Conservation (phyloP, 768 basidiomycete genomes). For the Guyanaporus albipodus region DNA sequence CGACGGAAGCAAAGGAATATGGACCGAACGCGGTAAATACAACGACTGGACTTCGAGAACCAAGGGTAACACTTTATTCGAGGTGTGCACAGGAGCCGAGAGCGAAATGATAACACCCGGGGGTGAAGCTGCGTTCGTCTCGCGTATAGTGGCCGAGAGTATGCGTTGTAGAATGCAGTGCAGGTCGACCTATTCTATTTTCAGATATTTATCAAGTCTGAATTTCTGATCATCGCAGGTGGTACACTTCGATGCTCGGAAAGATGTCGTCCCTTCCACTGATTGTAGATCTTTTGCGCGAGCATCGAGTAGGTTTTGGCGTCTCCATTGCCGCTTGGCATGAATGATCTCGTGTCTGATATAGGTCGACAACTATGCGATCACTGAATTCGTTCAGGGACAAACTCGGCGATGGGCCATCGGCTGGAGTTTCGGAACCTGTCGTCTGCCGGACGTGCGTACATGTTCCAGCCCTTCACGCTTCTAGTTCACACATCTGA, state of each 20-base stretch:
- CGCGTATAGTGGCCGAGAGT: constrained; percentile 75
- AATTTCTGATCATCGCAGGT: constrained; percentile 35
- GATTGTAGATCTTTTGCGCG: constrained; percentile 54
- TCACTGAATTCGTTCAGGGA: constrained; percentile 82
- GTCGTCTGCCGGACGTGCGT: constrained; percentile 76
- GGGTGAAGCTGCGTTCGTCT: constrained; percentile 80
- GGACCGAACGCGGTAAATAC: constrained; percentile 65
- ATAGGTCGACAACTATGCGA: constrained; percentile 82
- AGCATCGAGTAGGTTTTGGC: constrained; percentile 37
- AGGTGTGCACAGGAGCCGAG: constrained; percentile 85
- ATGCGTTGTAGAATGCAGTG: constrained; percentile 45
- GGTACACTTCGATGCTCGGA: constrained; percentile 94
- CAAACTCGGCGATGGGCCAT: constrained; percentile 91
- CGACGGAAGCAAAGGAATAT: constrained; percentile 59
- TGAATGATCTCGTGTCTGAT: not conserved
- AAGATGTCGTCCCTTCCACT: constrained; percentile 70
- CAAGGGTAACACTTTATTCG: not conserved
- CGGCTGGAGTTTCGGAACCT: constrained; percentile 73
- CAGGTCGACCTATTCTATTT: constrained; percentile 38
- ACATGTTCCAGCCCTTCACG: not conserved
- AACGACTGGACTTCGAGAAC: not conserved
- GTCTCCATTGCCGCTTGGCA: not conserved
- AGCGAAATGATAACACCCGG: constrained; percentile 88
- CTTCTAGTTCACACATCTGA: too few relatives aligned
- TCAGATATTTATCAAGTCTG: not conserved